Evolutionary conservation across 176 grass and related monocot genomes (phyloP), one percentile per base, ranked within the genome.

Genomic region (Chrysopogon serrulatus): DNA sequence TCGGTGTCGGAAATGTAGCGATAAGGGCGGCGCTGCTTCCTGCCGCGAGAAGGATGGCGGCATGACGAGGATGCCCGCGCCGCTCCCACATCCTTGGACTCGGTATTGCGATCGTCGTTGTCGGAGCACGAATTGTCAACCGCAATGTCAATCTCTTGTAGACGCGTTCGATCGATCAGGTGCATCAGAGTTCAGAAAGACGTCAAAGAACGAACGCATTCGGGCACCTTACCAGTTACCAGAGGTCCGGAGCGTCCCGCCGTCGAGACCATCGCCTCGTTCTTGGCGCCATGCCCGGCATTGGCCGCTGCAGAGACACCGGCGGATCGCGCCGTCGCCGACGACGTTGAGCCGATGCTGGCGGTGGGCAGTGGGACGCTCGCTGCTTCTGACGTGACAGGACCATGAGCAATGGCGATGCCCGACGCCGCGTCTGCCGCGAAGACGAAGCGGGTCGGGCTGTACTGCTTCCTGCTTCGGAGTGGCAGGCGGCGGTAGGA

Each of bases 1-100:
- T 76, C 87, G 12, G 77, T 2, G 40, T 76, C 87, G 13, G 77
- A 13, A 39, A 49, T 49, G 82, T 75, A 85, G 24, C 26, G 82
- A 3, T 62, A 39, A 1, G 77, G 82, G 61, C 14, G 77, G 47
- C 48, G 49, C 48, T 76, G 76, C 87, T 80, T 89, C 48, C 69
- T 89, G 45, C 87, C 3, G 12, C 68, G 47, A 10, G 59, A 69
- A 44, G 71, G 47, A 11, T 1, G 62, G 37, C 71, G 37, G 62
- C 9, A 2, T 28, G 69, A 86, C n/a, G n/a, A n/a, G n/a, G n/a
- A n/a, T n/a, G n/a, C 2, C 15, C 8, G 13, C 21, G 69, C 16
- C 35, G 71, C 56, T 1, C 42, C 9, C 31, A 14, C 65, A 6
- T 27, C 33, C 30, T n/a, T 27, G 14, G 19, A 32, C 14, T 41